Evolutionary conservation across 2,329 filamentous ascomycete species (phyloP).

Genomic region (Zasmidium angulare): DNA sequence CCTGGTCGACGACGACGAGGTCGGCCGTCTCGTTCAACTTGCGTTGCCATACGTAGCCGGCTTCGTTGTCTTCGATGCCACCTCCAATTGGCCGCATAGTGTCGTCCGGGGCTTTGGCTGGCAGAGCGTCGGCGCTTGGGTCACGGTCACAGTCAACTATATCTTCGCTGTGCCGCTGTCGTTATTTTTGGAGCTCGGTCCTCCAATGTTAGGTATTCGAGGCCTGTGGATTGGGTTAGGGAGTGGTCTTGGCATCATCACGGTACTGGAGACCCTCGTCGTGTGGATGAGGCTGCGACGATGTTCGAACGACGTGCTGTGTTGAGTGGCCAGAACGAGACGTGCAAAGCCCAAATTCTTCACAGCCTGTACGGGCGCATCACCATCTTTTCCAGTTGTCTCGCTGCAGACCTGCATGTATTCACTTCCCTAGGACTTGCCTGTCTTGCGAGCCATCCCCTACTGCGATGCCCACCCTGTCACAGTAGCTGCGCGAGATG

Average conservation of each 20-base stretch:
- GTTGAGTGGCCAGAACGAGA: not conserved
- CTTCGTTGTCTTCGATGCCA: slow-evolving; percentile 41
- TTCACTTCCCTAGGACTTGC: too few relatives aligned
- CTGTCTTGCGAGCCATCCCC: too few relatives aligned
- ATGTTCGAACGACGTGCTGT: not conserved
- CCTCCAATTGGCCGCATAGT: slow-evolving; percentile 38
- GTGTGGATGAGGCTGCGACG: slow-evolving; percentile 5
- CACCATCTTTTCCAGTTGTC: too few relatives aligned
- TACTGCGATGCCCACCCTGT: not conserved
- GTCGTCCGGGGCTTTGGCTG: slow-evolving; percentile 39
- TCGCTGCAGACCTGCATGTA: too few relatives aligned
- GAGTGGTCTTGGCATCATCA: slow-evolving; percentile 36
- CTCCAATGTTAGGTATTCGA: slow-evolving; percentile 35
- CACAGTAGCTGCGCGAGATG: not conserved
- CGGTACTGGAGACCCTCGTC: slow-evolving; percentile 31
- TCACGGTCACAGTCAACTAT: slow-evolving; percentile 40
- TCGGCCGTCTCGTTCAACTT: slow-evolving; percentile 34
- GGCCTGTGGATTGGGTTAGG: slow-evolving; percentile 38
- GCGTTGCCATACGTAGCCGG: slow-evolving; percentile 38
- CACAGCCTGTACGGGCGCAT: not conserved
- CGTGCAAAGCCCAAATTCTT: not conserved
- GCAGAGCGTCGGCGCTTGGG: slow-evolving; percentile 41
- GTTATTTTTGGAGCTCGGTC: slow-evolving; percentile 37
- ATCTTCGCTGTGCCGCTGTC: slow-evolving; percentile 39
- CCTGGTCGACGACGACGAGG: slow-evolving; percentile 38